phyloP scores from a whole-genome alignment of 441 rosid genomes.

The Theobroma grandiflorum region DNA sequence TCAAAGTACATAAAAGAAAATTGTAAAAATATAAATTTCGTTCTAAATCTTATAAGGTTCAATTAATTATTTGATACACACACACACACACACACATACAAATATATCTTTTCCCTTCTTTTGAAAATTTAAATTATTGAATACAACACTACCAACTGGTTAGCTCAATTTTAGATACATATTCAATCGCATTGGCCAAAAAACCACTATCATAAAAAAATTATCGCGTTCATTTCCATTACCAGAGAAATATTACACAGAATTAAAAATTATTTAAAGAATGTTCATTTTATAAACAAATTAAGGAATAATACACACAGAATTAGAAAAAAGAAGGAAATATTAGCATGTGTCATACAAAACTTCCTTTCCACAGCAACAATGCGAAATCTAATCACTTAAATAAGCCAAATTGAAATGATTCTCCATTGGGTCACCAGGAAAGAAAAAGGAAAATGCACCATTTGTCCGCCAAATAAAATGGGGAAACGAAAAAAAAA shows the following conservation, averaged over 20 bases:
- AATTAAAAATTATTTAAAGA: neutral
- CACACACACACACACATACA: no score
- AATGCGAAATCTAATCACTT: neutral
- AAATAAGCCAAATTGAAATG: constrained; percentile 3
- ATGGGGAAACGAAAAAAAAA: neutral
- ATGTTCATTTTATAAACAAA: neutral
- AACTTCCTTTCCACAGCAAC: neutral
- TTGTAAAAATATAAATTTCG: neutral
- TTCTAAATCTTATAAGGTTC: neutral
- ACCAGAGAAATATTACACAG: neutral
- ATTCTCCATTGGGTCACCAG: neutral
- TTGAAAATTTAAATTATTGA: neutral
- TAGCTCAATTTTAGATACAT: neutral
- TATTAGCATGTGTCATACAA: neutral
- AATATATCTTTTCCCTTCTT: neutral
- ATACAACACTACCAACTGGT: neutral
- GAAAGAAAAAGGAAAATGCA: neutral
- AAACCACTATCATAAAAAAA: neutral
- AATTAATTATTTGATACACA: neutral
- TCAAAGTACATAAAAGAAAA: neutral
- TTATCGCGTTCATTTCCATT: neutral
- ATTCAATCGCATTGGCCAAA: neutral
- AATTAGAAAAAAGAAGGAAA: neutral
- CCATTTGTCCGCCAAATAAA: neutral
- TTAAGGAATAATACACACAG: neutral